Base-by-base conservation (phyloP, 257 asterid genomes). In the Primulina huaijiensis region DNA sequence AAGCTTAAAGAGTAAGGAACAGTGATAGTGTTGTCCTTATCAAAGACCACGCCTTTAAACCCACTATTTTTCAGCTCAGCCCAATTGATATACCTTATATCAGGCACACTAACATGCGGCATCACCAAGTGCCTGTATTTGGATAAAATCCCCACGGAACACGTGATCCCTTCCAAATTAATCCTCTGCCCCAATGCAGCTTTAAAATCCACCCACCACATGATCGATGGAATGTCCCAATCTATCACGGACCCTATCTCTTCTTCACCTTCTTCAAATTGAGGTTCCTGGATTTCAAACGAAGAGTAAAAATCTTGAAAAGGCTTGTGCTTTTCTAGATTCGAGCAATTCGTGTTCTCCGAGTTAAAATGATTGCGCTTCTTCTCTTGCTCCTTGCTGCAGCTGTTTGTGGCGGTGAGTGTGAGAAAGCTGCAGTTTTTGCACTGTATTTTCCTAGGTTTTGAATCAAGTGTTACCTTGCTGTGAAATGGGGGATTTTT, bases 141-240 rank as follows among this genome's bases (percentile, higher is more conserved):
- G 6, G 87, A 74, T 21, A 94, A 43, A 77, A 94, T 79, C 74
- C 90, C 88, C 60, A 89, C 65, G 14, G 93, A 87, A 69, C 78
- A 79, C 75, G 87, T 76, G 70, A 94, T 79, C 57, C 97, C 99
- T 75, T 89, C 88, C 0, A 94, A 37, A 72, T 94, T 94, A 82
- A 94, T 81, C 71, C 97, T 89, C 82, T 91, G 99, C 14, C 99
- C 99, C 59, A 91, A 64, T 6, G 92, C 95, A 34, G 99, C 95
- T 82, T 85, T 89, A 53, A 89, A 73, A 53, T 85, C 87, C 12
- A 83, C 75, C 97, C 96, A 88, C 90, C 91, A 73, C 97, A 89
- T 91, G 88, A 72, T 87, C 81, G 90, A 72, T 17, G 74, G 74
- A 82, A 82, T 79, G 73, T 70, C 84, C 14, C 67, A 68, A 35